Conservation (phyloP, 495 filamentous ascomycete genomes). For the Annulohypoxylon bovei region DNA sequence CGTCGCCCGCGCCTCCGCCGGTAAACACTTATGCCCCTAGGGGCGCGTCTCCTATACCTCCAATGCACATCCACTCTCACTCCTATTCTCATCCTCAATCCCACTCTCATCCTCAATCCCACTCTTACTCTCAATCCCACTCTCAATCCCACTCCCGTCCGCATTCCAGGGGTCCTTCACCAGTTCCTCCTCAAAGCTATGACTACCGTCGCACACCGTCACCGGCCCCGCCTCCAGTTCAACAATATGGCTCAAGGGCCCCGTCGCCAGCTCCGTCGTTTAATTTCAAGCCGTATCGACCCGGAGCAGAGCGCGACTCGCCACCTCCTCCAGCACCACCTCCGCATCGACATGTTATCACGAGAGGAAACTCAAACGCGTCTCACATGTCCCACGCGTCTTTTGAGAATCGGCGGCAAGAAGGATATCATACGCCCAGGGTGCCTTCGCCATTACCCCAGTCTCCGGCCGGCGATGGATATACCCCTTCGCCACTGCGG, state of each 20-base stretch:
- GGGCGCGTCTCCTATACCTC: constrained; percentile 49
- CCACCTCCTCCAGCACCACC: constrained; percentile 65
- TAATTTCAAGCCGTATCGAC: constrained; percentile 53
- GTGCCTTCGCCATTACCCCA: constrained; percentile 65
- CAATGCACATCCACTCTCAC: constrained; percentile 30
- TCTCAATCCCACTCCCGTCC: not conserved
- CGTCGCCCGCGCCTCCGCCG: constrained; percentile 43
- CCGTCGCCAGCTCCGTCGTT: constrained; percentile 57
- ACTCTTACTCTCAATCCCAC: not conserved
- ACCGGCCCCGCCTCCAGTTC: constrained; percentile 37
- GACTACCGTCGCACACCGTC: constrained; percentile 32
- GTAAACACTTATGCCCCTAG: constrained; percentile 42
- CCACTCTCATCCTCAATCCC: not conserved
- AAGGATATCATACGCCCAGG: constrained; percentile 62
- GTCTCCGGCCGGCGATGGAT: constrained; percentile 69
- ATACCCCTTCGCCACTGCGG: constrained; percentile 90
- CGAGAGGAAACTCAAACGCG: constrained; percentile 43
- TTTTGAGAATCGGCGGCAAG: constrained; percentile 45
- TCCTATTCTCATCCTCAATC: not conserved
- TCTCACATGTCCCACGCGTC: constrained; percentile 49
- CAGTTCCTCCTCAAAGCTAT: constrained; percentile 43
- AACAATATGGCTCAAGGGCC: constrained; percentile 40
- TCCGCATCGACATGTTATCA: constrained; percentile 58
- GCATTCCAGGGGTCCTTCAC: constrained; percentile 39
- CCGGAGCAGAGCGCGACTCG: constrained; percentile 50